Percentiles rank a stretch among this genome's conserved stretches.
These are phyloP conservation scores for Fusarium praegraminearum DNA, from an alignment of 2,329 filamentous ascomycete genomes.

Conservation along the genomic window DNA sequence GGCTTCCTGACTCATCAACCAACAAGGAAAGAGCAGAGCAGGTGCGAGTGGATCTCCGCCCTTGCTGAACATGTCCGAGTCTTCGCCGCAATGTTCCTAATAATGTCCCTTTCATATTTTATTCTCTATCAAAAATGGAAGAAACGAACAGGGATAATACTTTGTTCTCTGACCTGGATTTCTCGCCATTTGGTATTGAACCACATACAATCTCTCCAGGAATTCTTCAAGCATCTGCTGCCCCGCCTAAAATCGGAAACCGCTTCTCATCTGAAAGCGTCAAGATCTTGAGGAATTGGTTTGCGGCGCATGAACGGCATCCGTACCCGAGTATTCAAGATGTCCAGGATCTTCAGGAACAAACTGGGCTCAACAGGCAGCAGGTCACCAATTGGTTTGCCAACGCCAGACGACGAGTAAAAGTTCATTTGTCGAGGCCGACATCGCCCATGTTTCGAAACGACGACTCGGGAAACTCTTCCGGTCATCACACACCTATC, in stretches of 20 bases:
- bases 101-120: slow-evolving; percentile 3
- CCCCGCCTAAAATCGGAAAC: slow-evolving; percentile 38
- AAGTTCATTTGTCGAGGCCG: slow-evolving; percentile 60
- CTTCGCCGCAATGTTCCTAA: slow-evolving; percentile 23
- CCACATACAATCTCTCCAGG: slow-evolving; percentile 27
- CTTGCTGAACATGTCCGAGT: slow-evolving; percentile 37
- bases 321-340: slow-evolving; percentile 88
- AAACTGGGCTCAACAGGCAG: slow-evolving; percentile 79
- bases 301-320: slow-evolving; percentile 78
- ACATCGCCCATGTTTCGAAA: slow-evolving; percentile 37
- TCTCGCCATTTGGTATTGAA: not conserved
- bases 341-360: slow-evolving; percentile 77
- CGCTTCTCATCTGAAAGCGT: slow-evolving; percentile 33
- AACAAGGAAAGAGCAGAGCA: not conserved
- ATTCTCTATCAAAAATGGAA: slow-evolving; percentile 6
- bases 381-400: slow-evolving; percentile 92
- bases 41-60: slow-evolving; percentile 38
- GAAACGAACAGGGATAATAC: slow-evolving; percentile 1
- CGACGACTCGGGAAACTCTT: slow-evolving; percentile 32
- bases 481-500: slow-evolving; percentile 55
- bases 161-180: not conserved
- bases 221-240: slow-evolving; percentile 24
- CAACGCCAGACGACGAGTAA: slow-evolving; percentile 83
- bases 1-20: slow-evolving; percentile 25
- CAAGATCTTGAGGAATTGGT: slow-evolving; percentile 79